phyloP scores from a whole-genome alignment of 2,329 filamentous ascomycete genomes.

The Chaetothyriales sp. region DNA sequence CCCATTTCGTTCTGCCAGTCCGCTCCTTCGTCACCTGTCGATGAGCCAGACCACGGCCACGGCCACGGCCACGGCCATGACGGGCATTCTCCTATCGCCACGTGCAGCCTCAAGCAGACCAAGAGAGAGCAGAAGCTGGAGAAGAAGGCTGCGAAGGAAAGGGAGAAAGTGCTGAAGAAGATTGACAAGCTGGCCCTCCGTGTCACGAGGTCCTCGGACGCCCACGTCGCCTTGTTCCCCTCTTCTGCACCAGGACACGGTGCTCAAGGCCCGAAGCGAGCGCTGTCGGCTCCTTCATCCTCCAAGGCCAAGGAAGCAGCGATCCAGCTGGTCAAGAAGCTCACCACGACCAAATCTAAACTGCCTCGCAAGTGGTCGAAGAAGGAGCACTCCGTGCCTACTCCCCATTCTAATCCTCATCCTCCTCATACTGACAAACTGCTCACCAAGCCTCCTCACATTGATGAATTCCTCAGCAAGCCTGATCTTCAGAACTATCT shows the following conservation, averaged over 20 bases:
- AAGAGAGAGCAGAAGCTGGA: slow-evolving; percentile 9
- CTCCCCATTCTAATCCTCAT: too few relatives aligned
- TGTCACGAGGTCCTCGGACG: neutral
- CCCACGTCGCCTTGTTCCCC: neutral
- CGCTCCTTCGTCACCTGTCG: slow-evolving; percentile 1
- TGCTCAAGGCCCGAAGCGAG: neutral
- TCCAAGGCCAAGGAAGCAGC: slow-evolving; percentile 7
- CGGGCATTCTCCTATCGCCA: slow-evolving; percentile 5
- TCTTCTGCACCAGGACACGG: neutral
- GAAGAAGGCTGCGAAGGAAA: slow-evolving; percentile 10
- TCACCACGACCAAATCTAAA: slow-evolving; percentile 5
- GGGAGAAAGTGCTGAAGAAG: slow-evolving; percentile 6
- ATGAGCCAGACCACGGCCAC: slow-evolving; percentile 3
- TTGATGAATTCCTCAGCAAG: slow-evolving; percentile 13
- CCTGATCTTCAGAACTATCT: slow-evolving; percentile 10
- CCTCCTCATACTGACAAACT: too few relatives aligned
- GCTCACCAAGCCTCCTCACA: too few relatives aligned
- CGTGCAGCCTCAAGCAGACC: slow-evolving; percentile 9
- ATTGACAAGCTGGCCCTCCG: neutral
- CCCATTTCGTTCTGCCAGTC: slow-evolving; percentile 11
- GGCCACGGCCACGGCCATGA: slow-evolving; percentile 6
- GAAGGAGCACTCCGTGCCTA: slow-evolving; percentile 1
- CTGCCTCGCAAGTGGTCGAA: neutral
- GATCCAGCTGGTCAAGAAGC: slow-evolving; percentile 10
- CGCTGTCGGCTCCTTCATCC: neutral